Base-by-base conservation (phyloP, 2,329 filamentous ascomycete species). In the Claviceps sp. region DNA sequence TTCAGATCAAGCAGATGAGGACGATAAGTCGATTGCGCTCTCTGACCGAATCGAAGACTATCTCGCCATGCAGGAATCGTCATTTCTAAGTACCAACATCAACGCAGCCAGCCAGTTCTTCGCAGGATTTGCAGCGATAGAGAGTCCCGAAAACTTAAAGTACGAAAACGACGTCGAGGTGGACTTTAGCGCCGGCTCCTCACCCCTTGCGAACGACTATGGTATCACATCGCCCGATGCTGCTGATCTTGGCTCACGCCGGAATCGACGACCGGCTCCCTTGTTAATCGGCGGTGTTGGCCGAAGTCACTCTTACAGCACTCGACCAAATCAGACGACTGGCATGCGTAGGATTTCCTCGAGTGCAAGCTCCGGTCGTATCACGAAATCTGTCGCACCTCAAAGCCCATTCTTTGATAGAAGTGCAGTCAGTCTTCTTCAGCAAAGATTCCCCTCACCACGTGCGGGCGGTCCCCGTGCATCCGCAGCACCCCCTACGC, bases 271-370 rank as follows among this genome's bases (percentile, higher is more conserved):
- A 4, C 65, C 66, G 9, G 62, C 76, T 29, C 70, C 73, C 34
- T 66, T 79, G n/a, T 69, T 71, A 29, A 68, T 75, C 42, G 65
- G 65, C 9, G 68, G 72, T 8, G 9, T 34, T 34, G 62, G 73
- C 20, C 70, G 74, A 49, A 72, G 66, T 55, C 70, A 66, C 42
- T 70, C 56, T 3, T 64, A 60, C 26, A 67, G 66, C 3, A 71
- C 74, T 7, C 75, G 73, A 36, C 57, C 64, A 17, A 75, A 78
- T 23, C 64, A 68, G 17, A 65, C 69, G 2, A 70, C 70, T 53
- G 71, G 74, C 2, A 76, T 80, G 65, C 71, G 76, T 23, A 72
- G 77, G 43, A 77, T 79, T 44, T 71, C 73, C 14, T 80, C 77
- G 2, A 69, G 74, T 8, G 72, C 69, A 4, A 73, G 76, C 5